Conservation (phyloP, 164 flowering plant species). For the Vitis amurensis region DNA sequence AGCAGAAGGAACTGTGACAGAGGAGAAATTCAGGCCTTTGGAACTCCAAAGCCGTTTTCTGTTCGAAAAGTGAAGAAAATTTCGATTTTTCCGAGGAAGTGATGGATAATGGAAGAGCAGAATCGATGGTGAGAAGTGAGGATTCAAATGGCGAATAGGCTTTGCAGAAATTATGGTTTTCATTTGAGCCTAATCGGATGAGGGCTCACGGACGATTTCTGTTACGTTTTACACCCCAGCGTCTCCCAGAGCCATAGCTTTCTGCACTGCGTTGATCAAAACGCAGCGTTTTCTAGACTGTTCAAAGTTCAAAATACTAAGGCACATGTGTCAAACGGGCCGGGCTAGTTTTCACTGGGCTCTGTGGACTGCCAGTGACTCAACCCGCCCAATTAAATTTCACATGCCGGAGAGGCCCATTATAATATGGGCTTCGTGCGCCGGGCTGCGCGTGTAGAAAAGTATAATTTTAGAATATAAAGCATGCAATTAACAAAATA, state of each 20-base stretch:
- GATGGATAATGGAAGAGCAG: conserved; percentile 22
- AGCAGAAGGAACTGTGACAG: conserved; percentile 23
- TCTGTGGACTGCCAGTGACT: too few species aligned
- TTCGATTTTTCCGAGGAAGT: conserved; percentile 14
- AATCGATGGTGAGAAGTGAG: conserved; percentile 10
- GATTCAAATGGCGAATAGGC: conserved; percentile 4
- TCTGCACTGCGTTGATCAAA: background rate
- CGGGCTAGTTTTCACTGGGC: too few species aligned
- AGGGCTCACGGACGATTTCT: too few species aligned
- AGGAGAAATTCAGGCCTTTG: conserved; percentile 14
- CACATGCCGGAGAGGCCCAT: too few species aligned
- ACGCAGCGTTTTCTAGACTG: too few species aligned
- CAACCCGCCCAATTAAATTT: too few species aligned
- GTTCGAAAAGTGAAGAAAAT: conserved; percentile 15
- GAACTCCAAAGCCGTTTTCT: conserved; percentile 18
- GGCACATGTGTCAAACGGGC: too few species aligned
- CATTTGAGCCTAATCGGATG: conserved; percentile 16
- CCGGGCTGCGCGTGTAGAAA: too few species aligned
- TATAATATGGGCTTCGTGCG: too few species aligned
- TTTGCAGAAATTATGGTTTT: conserved; percentile 18
- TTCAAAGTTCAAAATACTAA: too few species aligned
- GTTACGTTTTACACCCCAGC: background rate
- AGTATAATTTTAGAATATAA: too few species aligned
- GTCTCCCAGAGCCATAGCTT: background rate
- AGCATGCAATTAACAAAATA: too few species aligned